These are phyloP conservation scores for Aureobasidium melanogenum DNA, from an alignment of 2,329 filamentous ascomycete genomes.

Conservation along the genomic window DNA sequence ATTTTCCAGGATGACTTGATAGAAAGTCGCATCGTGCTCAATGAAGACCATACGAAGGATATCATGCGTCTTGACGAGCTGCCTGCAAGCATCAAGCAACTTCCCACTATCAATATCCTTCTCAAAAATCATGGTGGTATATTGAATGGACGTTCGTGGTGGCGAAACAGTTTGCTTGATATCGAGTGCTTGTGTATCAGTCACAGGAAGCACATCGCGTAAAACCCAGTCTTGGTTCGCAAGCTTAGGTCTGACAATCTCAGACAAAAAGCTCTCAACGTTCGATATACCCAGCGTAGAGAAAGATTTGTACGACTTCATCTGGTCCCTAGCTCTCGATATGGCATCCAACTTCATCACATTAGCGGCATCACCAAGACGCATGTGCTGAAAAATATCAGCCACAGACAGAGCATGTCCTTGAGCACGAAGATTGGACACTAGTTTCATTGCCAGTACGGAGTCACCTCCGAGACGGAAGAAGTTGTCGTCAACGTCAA, in stretches of 20 bases:
- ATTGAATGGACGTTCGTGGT: slow-evolving; percentile 54
- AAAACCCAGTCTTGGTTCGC: slow-evolving; percentile 30
- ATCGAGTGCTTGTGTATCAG: slow-evolving; percentile 21
- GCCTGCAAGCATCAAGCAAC: slow-evolving; percentile 42
- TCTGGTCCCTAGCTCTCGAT: slow-evolving; percentile 12
- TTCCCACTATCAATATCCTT: slow-evolving; percentile 39
- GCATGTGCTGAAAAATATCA: slow-evolving; percentile 43
- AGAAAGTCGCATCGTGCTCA: slow-evolving; percentile 33
- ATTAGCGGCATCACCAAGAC: slow-evolving; percentile 45
- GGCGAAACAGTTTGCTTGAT: slow-evolving; percentile 48
- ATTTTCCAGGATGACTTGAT: slow-evolving; percentile 33
- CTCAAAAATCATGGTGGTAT: slow-evolving; percentile 56
- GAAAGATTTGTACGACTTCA: slow-evolving; percentile 38
- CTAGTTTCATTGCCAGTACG: slow-evolving; percentile 52
- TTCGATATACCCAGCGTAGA: slow-evolving; percentile 39
- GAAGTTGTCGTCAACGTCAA: slow-evolving; percentile 50
- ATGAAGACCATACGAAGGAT: slow-evolving; percentile 49
- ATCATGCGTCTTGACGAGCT: slow-evolving; percentile 43
- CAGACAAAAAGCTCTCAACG: slow-evolving; percentile 36
- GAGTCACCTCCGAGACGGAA: slow-evolving; percentile 54
- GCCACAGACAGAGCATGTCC: slow-evolving; percentile 45
- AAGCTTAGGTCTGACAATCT: slow-evolving; percentile 44
- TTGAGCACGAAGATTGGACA: slow-evolving; percentile 43
- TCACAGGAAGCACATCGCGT: slow-evolving; percentile 22
- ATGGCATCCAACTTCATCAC: slow-evolving; percentile 33